Conservation (phyloP, 2,329 filamentous ascomycete species). For the Cytospora paraplurivora region DNA sequence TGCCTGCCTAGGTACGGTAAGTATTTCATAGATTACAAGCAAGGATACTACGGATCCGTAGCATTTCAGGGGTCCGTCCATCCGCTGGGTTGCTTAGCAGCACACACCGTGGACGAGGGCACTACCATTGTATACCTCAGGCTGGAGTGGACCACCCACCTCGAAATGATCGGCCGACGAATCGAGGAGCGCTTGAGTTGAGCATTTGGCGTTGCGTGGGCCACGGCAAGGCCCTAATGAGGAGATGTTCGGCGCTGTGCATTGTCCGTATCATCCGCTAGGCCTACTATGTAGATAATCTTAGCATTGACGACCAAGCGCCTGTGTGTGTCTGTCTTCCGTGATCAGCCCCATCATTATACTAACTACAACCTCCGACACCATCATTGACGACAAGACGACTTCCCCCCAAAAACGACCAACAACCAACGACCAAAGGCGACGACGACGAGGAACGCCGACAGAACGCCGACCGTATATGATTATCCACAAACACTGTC, state of each 20-base stretch:
- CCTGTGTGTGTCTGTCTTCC: conserved; percentile 8
- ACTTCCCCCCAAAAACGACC: background rate
- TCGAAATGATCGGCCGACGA: background rate
- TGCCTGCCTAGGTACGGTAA: background rate
- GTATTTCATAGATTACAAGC: background rate
- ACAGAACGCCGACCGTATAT: conserved; percentile 2
- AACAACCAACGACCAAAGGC: conserved; percentile 4
- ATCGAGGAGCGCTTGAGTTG: background rate
- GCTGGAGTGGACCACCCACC: background rate
- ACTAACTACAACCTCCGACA: background rate
- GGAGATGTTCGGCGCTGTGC: conserved; percentile 2
- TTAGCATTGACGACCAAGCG: conserved; percentile 4
- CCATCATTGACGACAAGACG: background rate
- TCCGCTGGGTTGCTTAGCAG: background rate
- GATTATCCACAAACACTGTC: conserved; percentile 12
- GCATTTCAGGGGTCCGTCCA: background rate
- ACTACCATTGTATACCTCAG: background rate
- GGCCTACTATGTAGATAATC: conserved; percentile 11
- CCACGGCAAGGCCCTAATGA: background rate
- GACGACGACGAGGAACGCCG: conserved; percentile 2
- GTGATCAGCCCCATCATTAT: conserved; percentile 8
- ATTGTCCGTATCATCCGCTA: conserved; percentile 17
- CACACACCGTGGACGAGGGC: background rate
- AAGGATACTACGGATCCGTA: background rate
- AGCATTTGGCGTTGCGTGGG: background rate